These are phyloP conservation scores for Aureobasidium sp. DNA, from an alignment of 2,329 filamentous ascomycete genomes.

Conservation along the genomic window DNA sequence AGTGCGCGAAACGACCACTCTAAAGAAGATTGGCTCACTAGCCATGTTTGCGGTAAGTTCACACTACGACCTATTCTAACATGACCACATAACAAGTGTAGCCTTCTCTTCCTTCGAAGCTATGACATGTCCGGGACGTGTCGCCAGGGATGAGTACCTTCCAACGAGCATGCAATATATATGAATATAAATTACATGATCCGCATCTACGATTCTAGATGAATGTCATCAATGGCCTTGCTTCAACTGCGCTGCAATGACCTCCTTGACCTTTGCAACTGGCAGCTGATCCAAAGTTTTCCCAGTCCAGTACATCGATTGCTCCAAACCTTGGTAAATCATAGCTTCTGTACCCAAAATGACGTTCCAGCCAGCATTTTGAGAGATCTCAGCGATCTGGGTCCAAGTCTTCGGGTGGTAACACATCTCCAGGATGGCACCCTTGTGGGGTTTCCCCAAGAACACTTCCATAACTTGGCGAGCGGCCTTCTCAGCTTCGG, in stretches of 20 bases:
- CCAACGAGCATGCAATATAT: background rate
- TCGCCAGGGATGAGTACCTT: background rate
- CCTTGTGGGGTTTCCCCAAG: slow-evolving; percentile 44
- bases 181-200: background rate
- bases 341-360: slow-evolving; percentile 69
- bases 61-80: background rate
- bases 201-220: background rate
- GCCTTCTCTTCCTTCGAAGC: background rate
- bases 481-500: slow-evolving; percentile 49
- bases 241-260: slow-evolving; percentile 33
- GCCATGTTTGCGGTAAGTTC: background rate
- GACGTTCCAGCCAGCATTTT: slow-evolving; percentile 59
- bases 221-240: background rate
- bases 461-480: slow-evolving; percentile 48
- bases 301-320: slow-evolving; percentile 54
- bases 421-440: slow-evolving; percentile 69
- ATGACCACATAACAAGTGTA: background rate
- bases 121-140: no score
- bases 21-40: background rate
- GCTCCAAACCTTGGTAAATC: slow-evolving; percentile 70
- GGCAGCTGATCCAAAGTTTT: slow-evolving; percentile 50
- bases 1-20: background rate
- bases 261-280: slow-evolving; percentile 50
- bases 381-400: slow-evolving; percentile 53
- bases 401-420: slow-evolving; percentile 69